Evolutionary conservation across 345 rosid genomes (phyloP), one percentile per base, ranked within the genome.

Genomic region (Camelina hispida): DNA sequence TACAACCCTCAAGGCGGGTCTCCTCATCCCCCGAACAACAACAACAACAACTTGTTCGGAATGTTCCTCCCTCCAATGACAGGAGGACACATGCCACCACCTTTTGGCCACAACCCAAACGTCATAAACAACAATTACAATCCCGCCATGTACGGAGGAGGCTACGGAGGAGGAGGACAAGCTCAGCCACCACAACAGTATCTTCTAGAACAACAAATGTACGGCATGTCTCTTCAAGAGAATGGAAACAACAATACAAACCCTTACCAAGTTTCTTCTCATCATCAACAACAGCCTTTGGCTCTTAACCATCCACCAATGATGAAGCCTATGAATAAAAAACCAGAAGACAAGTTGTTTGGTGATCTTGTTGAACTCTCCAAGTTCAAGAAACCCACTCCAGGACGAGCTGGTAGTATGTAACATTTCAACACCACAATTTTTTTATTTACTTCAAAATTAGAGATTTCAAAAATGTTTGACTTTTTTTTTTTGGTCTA

Each of bases 301-400:
- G 60, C 69, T 48, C 50, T 56, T 66, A 23, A 37, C 17, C 51
- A 57, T 46, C 81, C 86, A 0, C 85, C 88, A 6, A 85, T 79
- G 77, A 86, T 68, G 85, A 83, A 84, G 61, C 72, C 76, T 58
- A 61, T 66, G 69, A 67, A 86, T 8, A 87, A 84, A 48, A 89
- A 86, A 73, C 92, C 88, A 8, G 90, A 87, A 73, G 88, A 96
- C 76, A 93, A 85, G 88, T 78, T 96, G 52, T 96, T 96, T 72
- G 98, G 99, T 50, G 98, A 96, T 78, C 97, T 96, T 50, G 96
- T 96, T 59, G 96, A 93, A 40, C 82, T 96, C 80, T 82, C 98
- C 8, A 96, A 93, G 73, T 69, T 88, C 76, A 96, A 96, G 81
- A 76, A 89, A 2, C 62, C 86, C 11, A 76, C 85, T 59, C 75